Conservation (phyloP, 441 rosid genomes). For the Iberis amara region DNA sequence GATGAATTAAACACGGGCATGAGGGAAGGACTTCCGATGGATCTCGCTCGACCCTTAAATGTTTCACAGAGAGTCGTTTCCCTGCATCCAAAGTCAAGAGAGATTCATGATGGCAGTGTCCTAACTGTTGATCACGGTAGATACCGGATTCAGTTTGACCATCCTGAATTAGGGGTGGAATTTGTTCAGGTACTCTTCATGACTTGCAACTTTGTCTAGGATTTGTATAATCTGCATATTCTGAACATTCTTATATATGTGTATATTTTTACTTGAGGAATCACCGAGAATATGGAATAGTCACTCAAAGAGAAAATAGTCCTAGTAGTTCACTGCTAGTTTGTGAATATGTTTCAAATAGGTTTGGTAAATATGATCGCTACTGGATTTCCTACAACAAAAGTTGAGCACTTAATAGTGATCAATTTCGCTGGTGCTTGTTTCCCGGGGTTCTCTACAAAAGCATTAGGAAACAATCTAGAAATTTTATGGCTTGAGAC, state of each 20-base stretch:
- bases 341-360: slow-evolving; percentile 6
- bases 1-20: slow-evolving; percentile 49
- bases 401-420: slow-evolving; percentile 13
- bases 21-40: slow-evolving; percentile 69
- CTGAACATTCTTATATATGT: background rate
- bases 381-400: slow-evolving; percentile 5
- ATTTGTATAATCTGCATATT: slow-evolving; percentile 6
- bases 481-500: background rate
- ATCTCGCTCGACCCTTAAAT: slow-evolving; percentile 58
- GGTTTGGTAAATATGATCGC: slow-evolving; percentile 13
- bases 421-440: background rate
- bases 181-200: slow-evolving; percentile 50
- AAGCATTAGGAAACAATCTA: slow-evolving; percentile 10
- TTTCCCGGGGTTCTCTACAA: background rate
- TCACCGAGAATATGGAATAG: slow-evolving; percentile 8
- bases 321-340: slow-evolving; percentile 6
- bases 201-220: slow-evolving; percentile 22
- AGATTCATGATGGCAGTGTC: slow-evolving; percentile 63
- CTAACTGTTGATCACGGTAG: slow-evolving; percentile 52
- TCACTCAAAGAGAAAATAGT: background rate
- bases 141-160: slow-evolving; percentile 58
- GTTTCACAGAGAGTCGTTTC: slow-evolving; percentile 64
- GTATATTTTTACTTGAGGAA: background rate
- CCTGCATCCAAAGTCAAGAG: slow-evolving; percentile 54
- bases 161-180: slow-evolving; percentile 56